Evolutionary conservation across 2,329 filamentous ascomycete genomes (phyloP), one percentile per base, ranked within the genome.

Genomic region (Emergomyces orientalis): DNA sequence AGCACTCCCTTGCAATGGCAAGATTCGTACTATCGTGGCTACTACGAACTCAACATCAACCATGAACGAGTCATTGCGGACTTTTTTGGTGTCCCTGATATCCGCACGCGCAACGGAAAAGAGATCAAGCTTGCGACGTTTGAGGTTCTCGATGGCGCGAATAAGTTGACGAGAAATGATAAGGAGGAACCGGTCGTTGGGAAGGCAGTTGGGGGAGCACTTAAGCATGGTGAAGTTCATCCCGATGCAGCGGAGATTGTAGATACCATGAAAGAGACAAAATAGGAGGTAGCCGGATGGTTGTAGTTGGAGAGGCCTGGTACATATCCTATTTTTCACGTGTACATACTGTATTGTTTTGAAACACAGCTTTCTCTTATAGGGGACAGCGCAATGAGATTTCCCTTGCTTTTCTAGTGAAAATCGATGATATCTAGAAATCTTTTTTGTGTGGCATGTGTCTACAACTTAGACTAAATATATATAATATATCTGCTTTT

Each of bases 1-100:
- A 90, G 89, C 72, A 75, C 78, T 0, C 86, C 88, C 72, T 77
- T 91, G 56, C 85, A 88, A 69, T 91, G 87, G 88, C 84, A 87
- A 67, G 88, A 90, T 63, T 73, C 86, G 8, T 90, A 88, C 72
- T 91, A 90, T 73, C 81, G 88, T 22, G 88, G 88, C 1, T 91
- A 91, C 75, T 90, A 85, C 67, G 82, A 88, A 69, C 76, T 90
- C 49, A 80, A 82, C 57, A 77, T 89, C 62, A 78, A 76, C 25
- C 78, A 82, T 27, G 78, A 86, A 13, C 76, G 81, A 54, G 79
- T 88, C 1, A 77, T 82, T n/a, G 87, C 87, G 0, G 78, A 79
- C 14, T 91, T 82, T 75, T 91, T 86, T 67, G 88, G 85, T 49
- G 69, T 82, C 69, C 86, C 86, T 0, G 85, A 81, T 0, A 78